Base-by-base conservation (phyloP, 306 rosid species). In the Rosa persica region DNA sequence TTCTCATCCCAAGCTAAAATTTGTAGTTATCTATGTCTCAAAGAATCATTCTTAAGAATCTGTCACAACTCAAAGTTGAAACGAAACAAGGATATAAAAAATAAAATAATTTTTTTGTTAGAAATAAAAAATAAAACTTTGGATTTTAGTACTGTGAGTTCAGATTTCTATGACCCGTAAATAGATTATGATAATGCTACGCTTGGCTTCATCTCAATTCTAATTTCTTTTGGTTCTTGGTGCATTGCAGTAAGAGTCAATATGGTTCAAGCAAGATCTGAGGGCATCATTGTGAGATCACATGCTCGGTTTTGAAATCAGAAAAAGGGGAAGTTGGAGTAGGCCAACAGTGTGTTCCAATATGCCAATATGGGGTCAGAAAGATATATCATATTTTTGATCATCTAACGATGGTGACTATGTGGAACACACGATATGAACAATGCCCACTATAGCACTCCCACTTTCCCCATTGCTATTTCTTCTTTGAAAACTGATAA, bases 381-480 rank as follows among this genome's bases (percentile, higher is more conserved):
- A 16, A 25, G 12, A 8, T 42, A 23, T 15, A 17, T 1, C 13
- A 22, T 58, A 12, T 27, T 0, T 2, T 39, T 74, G 77, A 54
- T 7, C 39, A 55, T 15, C 52, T 19, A 30, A 17, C n/a, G 36
- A 36, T 49, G 62, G 48, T 8, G 39, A 38, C 19, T 1, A 4
- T 44, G 72, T 30, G 47, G 38, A 64, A 64, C 9, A 36, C 27
- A 10, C 57, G 15, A 0, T 5, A 55, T 22, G 51, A 57, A 47
- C n/a, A 22, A 43, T 76, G 80, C 73, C 52, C 74, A 48, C 40
- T 39, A 76, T 15, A 67, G 80, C 74, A 51, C 25, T 49, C 27
- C 73, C 66, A 76, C 65, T 58, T 74, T 74, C 20, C 27, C 74
- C 22, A 30, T 58, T 23, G 15, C 64, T 9, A 30, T 30, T 13